These are phyloP conservation scores for Deuterostichococcus epilithicus DNA, from an alignment of 139 green algal species.

Conservation along the genomic window DNA sequence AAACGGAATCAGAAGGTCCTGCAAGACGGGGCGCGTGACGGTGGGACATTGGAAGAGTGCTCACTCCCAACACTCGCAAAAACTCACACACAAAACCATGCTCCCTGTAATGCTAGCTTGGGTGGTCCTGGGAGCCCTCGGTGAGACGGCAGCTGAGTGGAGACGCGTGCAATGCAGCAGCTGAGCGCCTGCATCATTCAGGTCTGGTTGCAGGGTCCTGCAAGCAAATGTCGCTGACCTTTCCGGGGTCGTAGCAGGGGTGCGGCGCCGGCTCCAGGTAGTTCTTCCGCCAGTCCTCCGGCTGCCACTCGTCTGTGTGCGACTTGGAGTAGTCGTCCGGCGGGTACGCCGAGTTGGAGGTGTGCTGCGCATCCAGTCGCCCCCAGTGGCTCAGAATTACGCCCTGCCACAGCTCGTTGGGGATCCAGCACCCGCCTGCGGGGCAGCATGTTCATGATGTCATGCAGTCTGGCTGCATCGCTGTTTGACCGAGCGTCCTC, in stretches of 20 bases:
- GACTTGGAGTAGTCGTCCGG: constrained; percentile 36
- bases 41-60: too few relatives aligned
- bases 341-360: constrained; percentile 31
- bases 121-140: too few relatives aligned
- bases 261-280: constrained; percentile 21
- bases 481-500: too few relatives aligned
- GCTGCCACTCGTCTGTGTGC: constrained; percentile 6
- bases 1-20: constrained; percentile 53
- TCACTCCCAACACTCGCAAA: constrained; percentile 15
- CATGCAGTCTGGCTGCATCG: neutral
- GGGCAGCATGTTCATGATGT: neutral
- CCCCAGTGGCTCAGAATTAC: constrained; percentile 57
- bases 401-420: constrained; percentile 30
- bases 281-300: constrained; percentile 22
- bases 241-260: constrained; percentile 37
- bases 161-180: too few relatives aligned
- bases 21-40: constrained; percentile 2
- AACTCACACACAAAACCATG: too few relatives aligned
- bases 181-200: too few relatives aligned
- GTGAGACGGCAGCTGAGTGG: too few relatives aligned
- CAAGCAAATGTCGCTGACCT: too few relatives aligned
- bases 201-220: too few relatives aligned
- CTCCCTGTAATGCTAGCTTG: too few relatives aligned
- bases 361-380: constrained; percentile 31
- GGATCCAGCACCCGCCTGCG: constrained; percentile 39